phyloP scores from a whole-genome alignment of 1,284 basidiomycete species.

The Erythrobasidium hasegawianum region DNA sequence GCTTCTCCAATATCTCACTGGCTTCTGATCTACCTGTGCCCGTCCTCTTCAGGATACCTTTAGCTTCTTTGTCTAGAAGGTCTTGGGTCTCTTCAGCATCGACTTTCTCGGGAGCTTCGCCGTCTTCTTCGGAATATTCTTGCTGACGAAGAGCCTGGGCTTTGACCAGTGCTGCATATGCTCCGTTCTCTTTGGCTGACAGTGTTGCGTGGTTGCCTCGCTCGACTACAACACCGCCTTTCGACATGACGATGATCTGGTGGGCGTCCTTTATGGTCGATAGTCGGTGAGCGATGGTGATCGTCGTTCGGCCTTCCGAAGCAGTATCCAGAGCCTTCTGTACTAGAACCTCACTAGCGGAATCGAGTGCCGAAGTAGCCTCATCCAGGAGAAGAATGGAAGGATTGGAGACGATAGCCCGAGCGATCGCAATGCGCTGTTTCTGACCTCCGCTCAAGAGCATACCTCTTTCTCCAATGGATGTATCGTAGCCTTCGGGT shows the following conservation, averaged over 20 bases:
- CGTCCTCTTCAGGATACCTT: conserved; percentile 37
- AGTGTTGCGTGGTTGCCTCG: conserved; percentile 49
- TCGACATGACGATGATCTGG: conserved; percentile 52
- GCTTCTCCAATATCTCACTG: conserved; percentile 34
- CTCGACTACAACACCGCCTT: conserved; percentile 50
- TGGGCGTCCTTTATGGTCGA: conserved; percentile 50
- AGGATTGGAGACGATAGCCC: conserved; percentile 90
- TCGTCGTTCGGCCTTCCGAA: conserved; percentile 57
- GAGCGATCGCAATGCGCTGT: conserved; percentile 60
- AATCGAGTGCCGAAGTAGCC: conserved; percentile 49
- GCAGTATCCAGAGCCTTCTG: conserved; percentile 94
- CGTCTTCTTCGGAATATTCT: conserved; percentile 32
- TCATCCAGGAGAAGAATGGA: conserved; percentile 72
- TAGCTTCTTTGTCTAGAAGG: conserved; percentile 21
- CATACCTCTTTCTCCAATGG: conserved; percentile 91
- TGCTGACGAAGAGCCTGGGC: conserved; percentile 49
- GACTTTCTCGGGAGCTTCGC: neutral
- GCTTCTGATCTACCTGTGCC: conserved; percentile 40
- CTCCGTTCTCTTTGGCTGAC: conserved; percentile 45
- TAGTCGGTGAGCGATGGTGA: conserved; percentile 52
- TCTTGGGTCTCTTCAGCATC: conserved; percentile 14
- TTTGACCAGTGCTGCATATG: conserved; percentile 49
- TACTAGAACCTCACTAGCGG: conserved; percentile 70
- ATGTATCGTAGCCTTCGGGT: conserved; percentile 80
- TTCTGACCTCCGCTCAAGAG: conserved; percentile 87